Evolutionary conservation across 31 red algal species (phyloP).

Genomic region (Bonnemaisonia californica): DNA sequence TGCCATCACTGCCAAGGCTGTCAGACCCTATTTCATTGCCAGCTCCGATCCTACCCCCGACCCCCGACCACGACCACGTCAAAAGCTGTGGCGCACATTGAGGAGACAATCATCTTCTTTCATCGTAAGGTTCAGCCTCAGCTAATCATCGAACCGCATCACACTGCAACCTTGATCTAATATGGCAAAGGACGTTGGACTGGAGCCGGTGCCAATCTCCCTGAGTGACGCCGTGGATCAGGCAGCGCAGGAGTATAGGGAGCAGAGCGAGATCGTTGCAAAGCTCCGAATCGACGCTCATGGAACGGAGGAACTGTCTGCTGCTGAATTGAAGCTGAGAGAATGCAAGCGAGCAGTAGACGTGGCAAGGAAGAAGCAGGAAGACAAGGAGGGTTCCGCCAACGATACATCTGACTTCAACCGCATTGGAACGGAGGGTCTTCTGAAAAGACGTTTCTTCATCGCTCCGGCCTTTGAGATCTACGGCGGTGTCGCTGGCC

Average conservation of each 20-base stretch:
- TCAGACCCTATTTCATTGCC: too few relatives aligned
- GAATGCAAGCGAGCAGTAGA: slow-evolving; percentile 51
- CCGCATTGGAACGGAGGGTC: slow-evolving; percentile 57
- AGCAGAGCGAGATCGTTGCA: slow-evolving; percentile 55
- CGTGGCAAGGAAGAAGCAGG: slow-evolving; percentile 22
- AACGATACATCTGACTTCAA: slow-evolving; percentile 27
- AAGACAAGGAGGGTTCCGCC: background rate
- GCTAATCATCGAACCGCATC: too few relatives aligned
- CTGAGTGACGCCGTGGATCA: slow-evolving; percentile 11
- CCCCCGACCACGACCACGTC: too few relatives aligned
- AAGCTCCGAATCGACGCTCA: slow-evolving; percentile 17
- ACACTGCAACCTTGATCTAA: too few relatives aligned
- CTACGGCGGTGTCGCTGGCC: slow-evolving; percentile 92
- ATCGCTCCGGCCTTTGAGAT: slow-evolving; percentile 94
- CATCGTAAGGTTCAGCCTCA: too few relatives aligned
- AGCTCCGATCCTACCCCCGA: too few relatives aligned
- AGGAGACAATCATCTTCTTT: too few relatives aligned
- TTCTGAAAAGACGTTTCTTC: slow-evolving; percentile 89
- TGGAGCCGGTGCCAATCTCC: background rate
- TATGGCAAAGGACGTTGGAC: background rate
- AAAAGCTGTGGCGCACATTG: too few relatives aligned
- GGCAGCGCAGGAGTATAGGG: slow-evolving; percentile 39
- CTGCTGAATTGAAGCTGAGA: slow-evolving; percentile 29
- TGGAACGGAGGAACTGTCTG: slow-evolving; percentile 14
- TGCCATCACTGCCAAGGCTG: too few relatives aligned